Evolutionary conservation across 345 rosid species (phyloP).

Genomic region (Melastoma malabathricum): DNA sequence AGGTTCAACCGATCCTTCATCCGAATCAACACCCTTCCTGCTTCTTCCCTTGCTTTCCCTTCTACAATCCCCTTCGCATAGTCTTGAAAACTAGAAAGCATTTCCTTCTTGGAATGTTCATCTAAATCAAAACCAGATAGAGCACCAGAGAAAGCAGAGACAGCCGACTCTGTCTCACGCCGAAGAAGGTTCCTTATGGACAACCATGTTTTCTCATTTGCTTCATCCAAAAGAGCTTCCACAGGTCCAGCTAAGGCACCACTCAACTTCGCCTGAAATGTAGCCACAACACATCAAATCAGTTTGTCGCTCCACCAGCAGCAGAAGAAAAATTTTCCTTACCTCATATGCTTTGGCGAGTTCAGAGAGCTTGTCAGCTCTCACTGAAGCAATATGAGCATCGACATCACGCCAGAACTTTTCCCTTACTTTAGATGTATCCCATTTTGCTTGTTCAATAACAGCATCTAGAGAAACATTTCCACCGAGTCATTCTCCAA

Average conservation of each 20-base stretch:
- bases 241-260: conserved; percentile 74
- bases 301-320: not conserved
- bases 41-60: conserved; percentile 81
- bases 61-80: conserved; percentile 72
- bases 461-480: conserved; percentile 50
- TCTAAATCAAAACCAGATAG: conserved; percentile 78
- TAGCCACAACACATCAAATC: not conserved
- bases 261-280: conserved; percentile 57
- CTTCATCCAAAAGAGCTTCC: conserved; percentile 88
- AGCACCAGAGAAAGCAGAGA: conserved; percentile 51
- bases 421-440: conserved; percentile 58
- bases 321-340: not conserved
- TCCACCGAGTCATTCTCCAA: not conserved
- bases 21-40: conserved; percentile 69
- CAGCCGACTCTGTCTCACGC: conserved; percentile 58
- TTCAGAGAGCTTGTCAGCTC: conserved; percentile 70
- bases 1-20: conserved; percentile 81
- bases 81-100: conserved; percentile 43
- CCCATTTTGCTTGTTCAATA: conserved; percentile 89
- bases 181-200: conserved; percentile 64
- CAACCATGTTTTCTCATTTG: conserved; percentile 76
- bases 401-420: conserved; percentile 81
- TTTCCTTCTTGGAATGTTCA: conserved; percentile 39
- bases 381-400: conserved; percentile 70
- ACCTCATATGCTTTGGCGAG: conserved; percentile 71